Conservation (phyloP, 345 rosid species). For the Eucalyptus marginata region DNA sequence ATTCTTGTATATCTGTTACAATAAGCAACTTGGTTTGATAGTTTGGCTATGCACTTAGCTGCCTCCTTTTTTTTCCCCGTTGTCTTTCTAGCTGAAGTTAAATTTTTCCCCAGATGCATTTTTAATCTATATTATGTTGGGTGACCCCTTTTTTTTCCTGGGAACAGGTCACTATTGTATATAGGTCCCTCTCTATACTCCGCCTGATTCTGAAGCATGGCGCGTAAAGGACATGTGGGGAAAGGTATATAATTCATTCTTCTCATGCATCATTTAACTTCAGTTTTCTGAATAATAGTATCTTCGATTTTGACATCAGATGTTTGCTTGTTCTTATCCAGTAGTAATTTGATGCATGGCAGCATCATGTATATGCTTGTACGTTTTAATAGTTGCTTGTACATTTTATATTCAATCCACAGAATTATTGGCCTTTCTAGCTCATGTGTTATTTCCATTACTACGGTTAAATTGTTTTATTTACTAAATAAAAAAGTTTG, state of each 20-base stretch:
- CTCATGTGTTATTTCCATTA: not conserved
- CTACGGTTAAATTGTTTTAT: not conserved
- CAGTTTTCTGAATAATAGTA: not conserved
- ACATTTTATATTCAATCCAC: not conserved
- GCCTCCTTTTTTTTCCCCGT: not conserved
- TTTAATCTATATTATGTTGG: not conserved
- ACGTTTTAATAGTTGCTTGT: not conserved
- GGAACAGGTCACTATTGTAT: constrained; percentile 43
- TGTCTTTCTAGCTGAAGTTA: not conserved
- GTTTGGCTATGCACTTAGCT: not conserved
- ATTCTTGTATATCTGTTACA: not conserved
- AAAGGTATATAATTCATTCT: constrained; percentile 31
- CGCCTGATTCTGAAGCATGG: constrained; percentile 48
- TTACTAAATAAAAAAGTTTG: not conserved
- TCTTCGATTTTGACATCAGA: not conserved
- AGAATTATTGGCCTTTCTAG: not conserved
- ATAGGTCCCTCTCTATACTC: constrained; percentile 46
- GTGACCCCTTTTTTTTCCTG: not conserved
- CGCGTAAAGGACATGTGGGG: constrained; percentile 20
- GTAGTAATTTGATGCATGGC: not conserved
- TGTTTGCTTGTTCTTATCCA: not conserved
- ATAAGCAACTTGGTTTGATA: not conserved
- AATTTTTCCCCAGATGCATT: not conserved
- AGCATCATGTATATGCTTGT: not conserved
- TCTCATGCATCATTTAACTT: not conserved